Evolutionary conservation across 371 early-diverging fungal genomes (phyloP), one percentile per base, ranked within the genome.

Genomic region (Aphelidium insulamus): DNA sequence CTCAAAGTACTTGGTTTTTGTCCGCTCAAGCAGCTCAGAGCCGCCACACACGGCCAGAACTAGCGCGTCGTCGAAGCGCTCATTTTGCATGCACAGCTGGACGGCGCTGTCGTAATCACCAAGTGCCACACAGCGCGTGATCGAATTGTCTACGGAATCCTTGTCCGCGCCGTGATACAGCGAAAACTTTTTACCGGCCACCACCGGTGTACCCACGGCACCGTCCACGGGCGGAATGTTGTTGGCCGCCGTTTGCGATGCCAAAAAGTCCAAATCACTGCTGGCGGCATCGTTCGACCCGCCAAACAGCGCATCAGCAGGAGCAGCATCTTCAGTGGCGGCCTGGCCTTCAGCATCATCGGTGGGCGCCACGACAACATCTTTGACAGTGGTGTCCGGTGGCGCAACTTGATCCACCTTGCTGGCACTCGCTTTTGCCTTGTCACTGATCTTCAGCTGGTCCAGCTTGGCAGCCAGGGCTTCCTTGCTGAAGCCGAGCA

Each of bases 61-160:
- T 21, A 97, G 52, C 0, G 92, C 97, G 45, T 97, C 97, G 0
- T 91, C 72, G 32, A 76, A 66, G 21, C 79, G 66, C 29, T 81
- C 63, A 4, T 71, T 54, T 16, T 69, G 62, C 22, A 97, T 53
- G 42, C 88, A 91, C 14, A 79, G 53, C 18, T 72, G 54, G 8
- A 88, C 87, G 12, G 90, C 92, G 1, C 77, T 62, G 41, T 77
- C 77, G 47, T 85, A 87, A 49, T 90, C 83, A 34, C 91, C 91
- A 21, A 82, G 49, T 3, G 88, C 59, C 23, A 91, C 52, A 4
- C 82, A 65, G 15, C 69, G 66, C 10, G 82, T 86, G 38, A 94
- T 73, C 37, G 79, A 48, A 17, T 59, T 52, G 41, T 91, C 84
- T 9, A 69, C 62, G n/a, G n/a, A n/a, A 6, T 6, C 6, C 17